Conservation (phyloP, 495 filamentous ascomycete species). For the Daldinia concentrica region DNA sequence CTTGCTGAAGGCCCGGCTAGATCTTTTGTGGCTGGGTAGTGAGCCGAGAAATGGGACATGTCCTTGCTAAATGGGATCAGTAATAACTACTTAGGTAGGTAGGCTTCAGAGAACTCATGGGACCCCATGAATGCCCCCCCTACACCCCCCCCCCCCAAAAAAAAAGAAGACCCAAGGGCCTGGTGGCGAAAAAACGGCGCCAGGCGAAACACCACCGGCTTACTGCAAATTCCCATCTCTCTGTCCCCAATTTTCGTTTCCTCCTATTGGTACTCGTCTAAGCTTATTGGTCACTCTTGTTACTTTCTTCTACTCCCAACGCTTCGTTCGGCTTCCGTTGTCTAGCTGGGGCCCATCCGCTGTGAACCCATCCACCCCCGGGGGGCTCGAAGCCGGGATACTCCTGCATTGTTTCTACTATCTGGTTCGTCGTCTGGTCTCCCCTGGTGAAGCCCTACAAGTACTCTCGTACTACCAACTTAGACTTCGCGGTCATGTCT, state of each 20-base stretch:
- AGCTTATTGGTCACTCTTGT: constrained; percentile 39
- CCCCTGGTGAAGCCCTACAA: constrained; percentile 36
- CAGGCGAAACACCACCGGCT: constrained; percentile 41
- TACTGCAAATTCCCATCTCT: constrained; percentile 43
- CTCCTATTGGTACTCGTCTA: constrained; percentile 31
- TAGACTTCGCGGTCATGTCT: constrained; percentile 40
- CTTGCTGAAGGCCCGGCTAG: constrained; percentile 43
- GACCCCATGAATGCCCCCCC: constrained; percentile 43
- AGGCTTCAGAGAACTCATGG: constrained; percentile 42
- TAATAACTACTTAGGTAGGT: constrained; percentile 11
- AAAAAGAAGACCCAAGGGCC: constrained; percentile 44
- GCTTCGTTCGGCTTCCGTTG: constrained; percentile 43
- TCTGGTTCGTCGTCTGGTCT: constrained; percentile 41
- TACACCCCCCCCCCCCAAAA: no score
- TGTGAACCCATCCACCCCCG: constrained; percentile 39
- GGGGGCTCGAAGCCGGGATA: constrained; percentile 40
- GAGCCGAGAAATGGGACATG: constrained; percentile 28
- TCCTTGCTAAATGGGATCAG: constrained; percentile 27
- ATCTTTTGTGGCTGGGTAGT: constrained; percentile 48
- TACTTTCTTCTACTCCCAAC: constrained; percentile 34
- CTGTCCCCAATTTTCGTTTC: constrained; percentile 45
- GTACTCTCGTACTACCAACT: constrained; percentile 36
- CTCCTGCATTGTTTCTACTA: constrained; percentile 37
- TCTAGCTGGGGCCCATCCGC: constrained; percentile 39
- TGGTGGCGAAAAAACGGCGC: constrained; percentile 49